Conservation (phyloP, 1,284 basidiomycete species). For the Ceratobasidium sp. region DNA sequence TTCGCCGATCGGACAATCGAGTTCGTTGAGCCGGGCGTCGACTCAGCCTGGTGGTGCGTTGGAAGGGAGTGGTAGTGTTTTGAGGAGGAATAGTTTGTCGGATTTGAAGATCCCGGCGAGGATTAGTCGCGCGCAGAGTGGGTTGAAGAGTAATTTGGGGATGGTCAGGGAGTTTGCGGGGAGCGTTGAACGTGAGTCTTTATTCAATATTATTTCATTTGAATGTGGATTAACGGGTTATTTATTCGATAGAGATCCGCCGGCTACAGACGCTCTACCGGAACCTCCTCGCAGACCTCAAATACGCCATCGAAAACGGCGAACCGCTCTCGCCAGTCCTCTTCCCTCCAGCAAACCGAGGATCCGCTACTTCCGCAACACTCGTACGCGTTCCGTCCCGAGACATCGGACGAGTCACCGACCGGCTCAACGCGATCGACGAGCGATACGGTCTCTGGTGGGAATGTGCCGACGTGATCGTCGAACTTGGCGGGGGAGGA, state of each 20-base stretch:
- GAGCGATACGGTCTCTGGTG: slow-evolving; percentile 78
- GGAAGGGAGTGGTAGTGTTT: slow-evolving; percentile 10
- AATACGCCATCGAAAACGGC: slow-evolving; percentile 57
- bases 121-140: slow-evolving; percentile 87
- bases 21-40: slow-evolving; percentile 31
- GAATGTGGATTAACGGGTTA: no score
- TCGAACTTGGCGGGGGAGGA: slow-evolving; percentile 74
- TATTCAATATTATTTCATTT: no score
- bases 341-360: slow-evolving; percentile 55
- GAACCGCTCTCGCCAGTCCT: slow-evolving; percentile 61
- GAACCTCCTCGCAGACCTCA: slow-evolving; percentile 66
- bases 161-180: slow-evolving; percentile 88
- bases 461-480: slow-evolving; percentile 89
- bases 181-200: slow-evolving; percentile 81
- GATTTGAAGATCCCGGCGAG: slow-evolving; percentile 85
- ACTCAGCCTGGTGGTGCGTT: slow-evolving; percentile 32
- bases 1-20: slow-evolving; percentile 31
- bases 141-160: slow-evolving; percentile 79
- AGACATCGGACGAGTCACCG: slow-evolving; percentile 45
- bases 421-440: slow-evolving; percentile 60
- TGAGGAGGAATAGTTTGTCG: slow-evolving; percentile 64
- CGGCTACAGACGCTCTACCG: slow-evolving; percentile 73
- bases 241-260: no score
- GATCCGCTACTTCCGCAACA: slow-evolving; percentile 64
- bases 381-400: slow-evolving; percentile 42